These are phyloP conservation scores for Quercus rubra DNA, from an alignment of 306 rosid species.

Conservation along the genomic window DNA sequence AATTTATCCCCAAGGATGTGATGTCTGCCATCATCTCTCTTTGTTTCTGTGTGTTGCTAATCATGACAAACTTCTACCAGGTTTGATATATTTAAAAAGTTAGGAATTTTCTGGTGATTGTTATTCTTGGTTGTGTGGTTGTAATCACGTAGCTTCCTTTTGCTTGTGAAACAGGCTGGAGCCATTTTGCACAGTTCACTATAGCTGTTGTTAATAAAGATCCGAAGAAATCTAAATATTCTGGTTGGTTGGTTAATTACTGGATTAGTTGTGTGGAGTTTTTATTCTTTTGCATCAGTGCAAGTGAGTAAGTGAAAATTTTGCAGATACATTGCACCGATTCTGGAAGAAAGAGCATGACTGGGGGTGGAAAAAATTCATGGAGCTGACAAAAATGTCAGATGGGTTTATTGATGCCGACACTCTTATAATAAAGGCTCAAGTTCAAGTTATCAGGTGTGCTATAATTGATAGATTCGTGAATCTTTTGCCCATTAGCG, in stretches of 20 bases:
- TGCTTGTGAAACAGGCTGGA: slow-evolving; percentile 67
- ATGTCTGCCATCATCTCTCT: slow-evolving; percentile 97
- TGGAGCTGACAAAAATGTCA: slow-evolving; percentile 93
- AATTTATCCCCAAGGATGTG: slow-evolving; percentile 98
- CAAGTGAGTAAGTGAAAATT: slow-evolving; percentile 19
- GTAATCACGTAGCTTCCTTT: slow-evolving; percentile 4
- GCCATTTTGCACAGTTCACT: slow-evolving; percentile 97
- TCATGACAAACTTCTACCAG: slow-evolving; percentile 99
- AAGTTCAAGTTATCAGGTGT: slow-evolving; percentile 98
- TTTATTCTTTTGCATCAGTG: slow-evolving; percentile 2
- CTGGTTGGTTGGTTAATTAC: slow-evolving; percentile 59
- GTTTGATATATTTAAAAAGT: slow-evolving; percentile 31
- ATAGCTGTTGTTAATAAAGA: slow-evolving; percentile 97
- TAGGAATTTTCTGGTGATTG: slow-evolving; percentile 7
- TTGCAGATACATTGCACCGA: slow-evolving; percentile 93
- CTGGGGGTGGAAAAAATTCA: slow-evolving; percentile 99
- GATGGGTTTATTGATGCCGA: slow-evolving; percentile 97
- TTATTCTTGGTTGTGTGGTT: slow-evolving; percentile 12
- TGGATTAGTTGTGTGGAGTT: slow-evolving; percentile 15
- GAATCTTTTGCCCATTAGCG: background rate
- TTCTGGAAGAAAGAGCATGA: slow-evolving; percentile 99
- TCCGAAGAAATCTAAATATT: slow-evolving; percentile 89
- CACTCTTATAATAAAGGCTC: slow-evolving; percentile 94
- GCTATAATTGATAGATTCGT: slow-evolving; percentile 14
- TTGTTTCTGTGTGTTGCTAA: slow-evolving; percentile 94